Percentiles rank a stretch among this genome's conserved stretches.
Evolutionary conservation across 2,329 filamentous ascomycete species (phyloP).

Genomic region (Trichoderma sp.): DNA sequence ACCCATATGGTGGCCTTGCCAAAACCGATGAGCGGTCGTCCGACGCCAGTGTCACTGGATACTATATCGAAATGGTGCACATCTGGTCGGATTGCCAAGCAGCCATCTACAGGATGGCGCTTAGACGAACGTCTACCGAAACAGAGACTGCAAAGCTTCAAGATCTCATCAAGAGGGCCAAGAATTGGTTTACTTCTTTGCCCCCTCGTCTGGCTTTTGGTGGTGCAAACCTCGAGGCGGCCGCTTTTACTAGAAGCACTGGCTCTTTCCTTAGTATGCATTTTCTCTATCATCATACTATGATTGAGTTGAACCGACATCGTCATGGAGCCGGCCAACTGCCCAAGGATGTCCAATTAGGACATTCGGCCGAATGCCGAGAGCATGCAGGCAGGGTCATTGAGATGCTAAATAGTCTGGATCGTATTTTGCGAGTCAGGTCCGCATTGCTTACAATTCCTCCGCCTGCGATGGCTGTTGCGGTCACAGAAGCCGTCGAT

Average conservation of each 20-base stretch:
- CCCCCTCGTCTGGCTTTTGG: constrained; percentile 57
- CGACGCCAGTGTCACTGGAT: constrained; percentile 62
- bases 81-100: constrained; percentile 67
- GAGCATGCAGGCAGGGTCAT: constrained; percentile 56
- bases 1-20: constrained; percentile 43
- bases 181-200: constrained; percentile 59
- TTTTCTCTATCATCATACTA: constrained; percentile 63
- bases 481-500: constrained; percentile 65
- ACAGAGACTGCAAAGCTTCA: constrained; percentile 41
- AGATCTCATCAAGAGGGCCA: constrained; percentile 52
- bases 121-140: constrained; percentile 31
- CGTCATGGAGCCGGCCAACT: constrained; percentile 44
- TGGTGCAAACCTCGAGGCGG: constrained; percentile 57
- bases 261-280: constrained; percentile 66
- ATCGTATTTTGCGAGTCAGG: constrained; percentile 38
- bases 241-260: constrained; percentile 53
- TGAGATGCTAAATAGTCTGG: constrained; percentile 46
- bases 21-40: constrained; percentile 33
- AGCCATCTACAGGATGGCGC: constrained; percentile 51
- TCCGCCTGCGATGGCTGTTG: constrained; percentile 64
- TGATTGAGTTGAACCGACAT: constrained; percentile 67
- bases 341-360: constrained; percentile 41
- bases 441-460: constrained; percentile 44
- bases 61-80: constrained; percentile 62
- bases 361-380: constrained; percentile 50